phyloP scores from a whole-genome alignment of 345 rosid genomes.

The Citrus inodora region DNA sequence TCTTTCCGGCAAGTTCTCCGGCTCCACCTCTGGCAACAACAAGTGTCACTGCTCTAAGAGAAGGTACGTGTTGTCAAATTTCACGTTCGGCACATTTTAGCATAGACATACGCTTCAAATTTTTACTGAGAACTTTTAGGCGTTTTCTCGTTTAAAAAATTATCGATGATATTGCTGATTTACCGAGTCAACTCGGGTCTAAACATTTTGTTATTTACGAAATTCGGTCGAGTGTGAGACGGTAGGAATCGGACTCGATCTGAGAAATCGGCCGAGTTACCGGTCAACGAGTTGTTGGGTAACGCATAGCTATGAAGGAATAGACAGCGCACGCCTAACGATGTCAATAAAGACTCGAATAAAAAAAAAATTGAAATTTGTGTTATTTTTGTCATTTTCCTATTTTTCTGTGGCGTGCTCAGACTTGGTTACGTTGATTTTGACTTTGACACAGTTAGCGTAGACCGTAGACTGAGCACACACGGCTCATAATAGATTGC shows the following conservation, averaged over 20 bases:
- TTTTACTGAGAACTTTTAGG: not conserved
- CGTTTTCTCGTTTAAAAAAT: not conserved
- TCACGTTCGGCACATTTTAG: conserved; percentile 19
- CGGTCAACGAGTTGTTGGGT: conserved; percentile 28
- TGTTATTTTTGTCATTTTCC: conserved; percentile 11
- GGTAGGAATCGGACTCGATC: conserved; percentile 6
- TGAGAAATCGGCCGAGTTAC: not conserved
- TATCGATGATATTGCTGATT: too few species aligned
- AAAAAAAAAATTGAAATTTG: not conserved
- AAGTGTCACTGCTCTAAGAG: conserved; percentile 88
- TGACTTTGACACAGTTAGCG: not conserved
- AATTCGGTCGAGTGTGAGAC: not conserved
- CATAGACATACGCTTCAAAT: not conserved
- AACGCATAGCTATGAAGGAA: conserved; percentile 1
- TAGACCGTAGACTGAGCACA: not conserved
- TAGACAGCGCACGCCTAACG: conserved; percentile 31
- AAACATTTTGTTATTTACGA: not conserved
- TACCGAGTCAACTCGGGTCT: not conserved
- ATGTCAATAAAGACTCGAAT: conserved; percentile 3
- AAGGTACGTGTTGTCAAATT: conserved; percentile 46
- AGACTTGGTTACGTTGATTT: not conserved
- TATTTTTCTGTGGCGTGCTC: not conserved
- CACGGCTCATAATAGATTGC: not conserved
- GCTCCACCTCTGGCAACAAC: conserved; percentile 54
- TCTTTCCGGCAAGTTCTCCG: conserved; percentile 58